phyloP scores from a whole-genome alignment of 495 filamentous ascomycete genomes.

The Aspergillus cavernicola region DNA sequence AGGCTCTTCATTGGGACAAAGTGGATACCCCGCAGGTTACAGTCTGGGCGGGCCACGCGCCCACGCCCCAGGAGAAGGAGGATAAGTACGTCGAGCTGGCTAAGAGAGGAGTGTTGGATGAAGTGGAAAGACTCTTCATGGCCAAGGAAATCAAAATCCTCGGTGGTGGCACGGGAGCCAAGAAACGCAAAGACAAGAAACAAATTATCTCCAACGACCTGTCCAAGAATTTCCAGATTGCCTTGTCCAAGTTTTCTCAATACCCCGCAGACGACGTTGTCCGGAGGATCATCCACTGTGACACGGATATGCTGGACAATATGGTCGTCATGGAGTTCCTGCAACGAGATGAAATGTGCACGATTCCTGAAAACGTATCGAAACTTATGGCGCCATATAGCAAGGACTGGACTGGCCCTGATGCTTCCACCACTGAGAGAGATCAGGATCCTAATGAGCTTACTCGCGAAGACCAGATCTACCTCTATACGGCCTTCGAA shows the following conservation, averaged over 20 bases:
- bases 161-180: constrained; percentile 53
- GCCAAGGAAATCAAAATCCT: constrained; percentile 95
- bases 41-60: constrained; percentile 87
- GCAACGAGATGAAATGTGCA: constrained; percentile 86
- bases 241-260: constrained; percentile 83
- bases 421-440: constrained; percentile 70
- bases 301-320: constrained; percentile 87
- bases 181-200: constrained; percentile 90
- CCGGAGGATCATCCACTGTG: constrained; percentile 93
- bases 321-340: constrained; percentile 96
- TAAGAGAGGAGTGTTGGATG: constrained; percentile 89
- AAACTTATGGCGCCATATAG: constrained; percentile 94
- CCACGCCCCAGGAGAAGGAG: constrained; percentile 79
- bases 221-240: constrained; percentile 88
- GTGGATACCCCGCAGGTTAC: constrained; percentile 91
- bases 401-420: constrained; percentile 92
- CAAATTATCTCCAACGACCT: constrained; percentile 92
- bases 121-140: constrained; percentile 95
- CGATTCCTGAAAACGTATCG: constrained; percentile 80
- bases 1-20: constrained; percentile 99
- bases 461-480: constrained; percentile 92
- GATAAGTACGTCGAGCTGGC: constrained; percentile 92
- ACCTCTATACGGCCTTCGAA: constrained; percentile 87
- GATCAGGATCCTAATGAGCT: constrained; percentile 88
- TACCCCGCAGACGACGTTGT: constrained; percentile 76